Evolutionary conservation across 75 land plant species (phyloP).

Genomic region (Picea sitchensis): DNA sequence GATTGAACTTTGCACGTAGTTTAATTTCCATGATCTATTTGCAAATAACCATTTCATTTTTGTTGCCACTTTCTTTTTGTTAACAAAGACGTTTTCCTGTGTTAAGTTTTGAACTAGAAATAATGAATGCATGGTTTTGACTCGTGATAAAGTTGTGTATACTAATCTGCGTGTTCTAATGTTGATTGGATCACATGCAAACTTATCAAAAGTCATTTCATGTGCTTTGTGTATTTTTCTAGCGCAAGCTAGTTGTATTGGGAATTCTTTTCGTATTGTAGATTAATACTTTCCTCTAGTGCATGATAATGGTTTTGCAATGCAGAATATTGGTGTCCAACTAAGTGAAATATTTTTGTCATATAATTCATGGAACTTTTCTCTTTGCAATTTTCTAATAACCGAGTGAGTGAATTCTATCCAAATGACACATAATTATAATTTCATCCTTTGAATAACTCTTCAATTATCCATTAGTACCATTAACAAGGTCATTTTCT

Average conservation of each 20-base stretch:
- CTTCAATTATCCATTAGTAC: no score
- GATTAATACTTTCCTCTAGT: background rate
- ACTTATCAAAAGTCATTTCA: background rate
- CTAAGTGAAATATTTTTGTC: fast-evolving
- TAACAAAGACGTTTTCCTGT: no score
- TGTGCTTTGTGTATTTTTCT: background rate
- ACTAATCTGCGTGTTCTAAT: background rate
- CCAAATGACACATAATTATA: no score
- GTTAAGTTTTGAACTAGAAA: background rate
- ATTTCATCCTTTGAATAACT: no score
- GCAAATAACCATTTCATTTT: no score
- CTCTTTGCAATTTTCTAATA: background rate
- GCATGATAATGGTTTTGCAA: background rate
- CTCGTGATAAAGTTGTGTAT: background rate
- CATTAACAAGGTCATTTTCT: no score
- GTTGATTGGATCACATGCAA: background rate
- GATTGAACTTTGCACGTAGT: no score
- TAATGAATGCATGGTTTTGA: background rate
- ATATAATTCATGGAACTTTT: background rate
- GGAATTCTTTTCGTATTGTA: background rate
- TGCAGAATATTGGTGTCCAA: background rate
- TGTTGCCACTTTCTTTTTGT: no score
- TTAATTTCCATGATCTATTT: no score
- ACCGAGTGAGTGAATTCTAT: no score
- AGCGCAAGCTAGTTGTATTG: background rate